Percentiles rank a stretch among this genome's conserved stretches.
Evolutionary conservation across 2,329 filamentous ascomycete genomes (phyloP).

Genomic region (Hymenoscyphus infarciens): DNA sequence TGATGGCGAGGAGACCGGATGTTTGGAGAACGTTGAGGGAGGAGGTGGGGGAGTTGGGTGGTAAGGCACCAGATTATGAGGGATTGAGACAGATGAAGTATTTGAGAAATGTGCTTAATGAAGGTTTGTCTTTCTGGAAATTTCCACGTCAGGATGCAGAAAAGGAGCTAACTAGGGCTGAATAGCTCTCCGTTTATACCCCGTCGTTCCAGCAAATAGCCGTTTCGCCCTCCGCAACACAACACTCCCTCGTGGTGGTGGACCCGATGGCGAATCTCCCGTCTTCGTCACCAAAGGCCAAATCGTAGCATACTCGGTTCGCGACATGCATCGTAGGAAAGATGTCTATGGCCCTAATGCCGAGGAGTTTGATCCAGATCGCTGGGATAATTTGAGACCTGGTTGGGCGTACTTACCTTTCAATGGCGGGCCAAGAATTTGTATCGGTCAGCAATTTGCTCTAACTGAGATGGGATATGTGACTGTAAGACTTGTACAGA

Average conservation of each 20-base stretch:
- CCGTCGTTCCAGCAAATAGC: conserved; percentile 36
- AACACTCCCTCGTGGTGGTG: conserved; percentile 32
- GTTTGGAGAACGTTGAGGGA: background rate
- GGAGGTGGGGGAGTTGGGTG: conserved; percentile 39
- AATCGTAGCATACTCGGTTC: conserved; percentile 11
- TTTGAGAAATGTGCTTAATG: conserved; percentile 53
- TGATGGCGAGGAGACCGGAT: background rate
- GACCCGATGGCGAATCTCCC: conserved; percentile 25
- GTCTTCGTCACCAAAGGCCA: conserved; percentile 27
- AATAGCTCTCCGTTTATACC: conserved; percentile 38
- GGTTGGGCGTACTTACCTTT: conserved; percentile 13
- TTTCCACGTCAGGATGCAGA: too few relatives aligned
- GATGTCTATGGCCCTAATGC: conserved; percentile 22
- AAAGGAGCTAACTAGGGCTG: too few relatives aligned
- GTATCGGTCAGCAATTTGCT: conserved; percentile 45
- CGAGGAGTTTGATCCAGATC: conserved; percentile 12
- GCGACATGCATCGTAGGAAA: conserved; percentile 37
- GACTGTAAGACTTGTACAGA: conserved; percentile 10
- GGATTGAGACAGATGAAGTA: conserved; percentile 54
- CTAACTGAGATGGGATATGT: conserved; percentile 14
- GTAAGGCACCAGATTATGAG: conserved; percentile 48
- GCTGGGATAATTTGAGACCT: conserved; percentile 9
- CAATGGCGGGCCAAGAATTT: conserved; percentile 14
- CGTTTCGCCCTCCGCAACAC: conserved; percentile 41
- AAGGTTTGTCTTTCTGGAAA: conserved; percentile 23